Conservation (phyloP, 208 protist species). For the Strigomonas culicis region DNA sequence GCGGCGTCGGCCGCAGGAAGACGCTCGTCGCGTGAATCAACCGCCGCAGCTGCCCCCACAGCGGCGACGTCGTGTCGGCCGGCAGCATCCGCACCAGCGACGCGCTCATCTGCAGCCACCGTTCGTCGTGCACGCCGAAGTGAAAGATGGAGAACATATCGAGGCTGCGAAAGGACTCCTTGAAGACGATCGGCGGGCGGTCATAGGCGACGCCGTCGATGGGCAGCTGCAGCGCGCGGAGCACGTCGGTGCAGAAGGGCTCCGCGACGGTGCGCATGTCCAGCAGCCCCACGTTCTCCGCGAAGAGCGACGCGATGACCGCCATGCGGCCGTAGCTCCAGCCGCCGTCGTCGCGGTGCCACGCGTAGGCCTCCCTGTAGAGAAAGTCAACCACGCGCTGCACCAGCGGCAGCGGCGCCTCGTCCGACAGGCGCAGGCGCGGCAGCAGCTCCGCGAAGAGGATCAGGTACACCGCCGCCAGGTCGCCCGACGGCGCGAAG, state of each 20-base stretch:
- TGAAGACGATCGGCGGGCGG: neutral
- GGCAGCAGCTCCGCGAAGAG: slow-evolving; percentile 30
- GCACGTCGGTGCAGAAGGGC: slow-evolving; percentile 57
- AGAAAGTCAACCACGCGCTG: slow-evolving; percentile 44
- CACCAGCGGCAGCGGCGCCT: slow-evolving; percentile 16
- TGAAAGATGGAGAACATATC: neutral
- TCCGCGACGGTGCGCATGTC: slow-evolving; percentile 63
- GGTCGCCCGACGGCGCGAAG: slow-evolving; percentile 18
- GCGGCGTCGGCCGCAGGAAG: slow-evolving; percentile 45
- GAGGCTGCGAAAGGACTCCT: neutral
- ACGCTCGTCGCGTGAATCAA: slow-evolving; percentile 71
- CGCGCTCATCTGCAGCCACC: neutral
- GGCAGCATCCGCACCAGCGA: neutral
- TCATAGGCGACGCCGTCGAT: slow-evolving; percentile 17
- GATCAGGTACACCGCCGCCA: slow-evolving; percentile 20
- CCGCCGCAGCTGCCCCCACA: slow-evolving; percentile 81
- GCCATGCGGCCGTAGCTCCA: neutral
- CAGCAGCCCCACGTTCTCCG: slow-evolving; percentile 28
- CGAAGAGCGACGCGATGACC: neutral
- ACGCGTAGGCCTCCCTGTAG: slow-evolving; percentile 34
- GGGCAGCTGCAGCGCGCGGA: slow-evolving; percentile 37
- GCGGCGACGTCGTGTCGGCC: slow-evolving; percentile 23
- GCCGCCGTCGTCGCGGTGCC: slow-evolving; percentile 17
- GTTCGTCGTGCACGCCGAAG: neutral
- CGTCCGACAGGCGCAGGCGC: slow-evolving; percentile 13